Percentiles rank a stretch among this genome's conserved stretches.
phyloP scores from a whole-genome alignment of 2,329 filamentous ascomycete species.

The Pezicula neosporulosa region DNA sequence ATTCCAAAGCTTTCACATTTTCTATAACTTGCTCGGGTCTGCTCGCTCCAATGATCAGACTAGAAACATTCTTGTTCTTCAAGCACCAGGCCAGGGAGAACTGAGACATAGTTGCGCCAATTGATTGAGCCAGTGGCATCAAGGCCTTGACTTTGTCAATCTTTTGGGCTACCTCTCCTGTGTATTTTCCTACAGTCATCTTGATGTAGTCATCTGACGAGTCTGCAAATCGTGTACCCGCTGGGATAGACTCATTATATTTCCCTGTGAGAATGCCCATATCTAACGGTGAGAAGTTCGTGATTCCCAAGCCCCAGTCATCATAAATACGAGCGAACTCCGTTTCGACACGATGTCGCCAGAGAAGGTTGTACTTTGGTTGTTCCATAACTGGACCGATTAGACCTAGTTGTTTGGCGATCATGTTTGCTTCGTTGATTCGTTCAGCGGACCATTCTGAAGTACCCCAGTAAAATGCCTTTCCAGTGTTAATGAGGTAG shows the following conservation, averaged over 20 bases:
- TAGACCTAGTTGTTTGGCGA: slow-evolving; percentile 56
- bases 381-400: slow-evolving; percentile 65
- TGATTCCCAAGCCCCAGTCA: slow-evolving; percentile 57
- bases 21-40: slow-evolving; percentile 56
- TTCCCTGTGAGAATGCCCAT: slow-evolving; percentile 62
- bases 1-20: slow-evolving; percentile 52
- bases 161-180: slow-evolving; percentile 48
- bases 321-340: slow-evolving; percentile 60
- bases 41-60: slow-evolving; percentile 58
- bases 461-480: slow-evolving; percentile 69
- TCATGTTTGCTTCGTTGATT: slow-evolving; percentile 58
- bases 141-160: slow-evolving; percentile 58
- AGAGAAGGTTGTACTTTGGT: slow-evolving; percentile 62
- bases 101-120: slow-evolving; percentile 49
- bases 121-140: slow-evolving; percentile 59
- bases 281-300: slow-evolving; percentile 58
- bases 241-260: slow-evolving; percentile 61
- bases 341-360: slow-evolving; percentile 57
- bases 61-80: slow-evolving; percentile 58
- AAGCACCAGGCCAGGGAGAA: slow-evolving; percentile 61
- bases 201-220: slow-evolving; percentile 47
- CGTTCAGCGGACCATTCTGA: slow-evolving; percentile 65
- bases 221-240: slow-evolving; percentile 52
- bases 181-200: slow-evolving; percentile 32
- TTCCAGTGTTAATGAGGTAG: slow-evolving; percentile 63